Percentiles rank a stretch among this genome's conserved stretches.
Conservation (phyloP, 2,329 filamentous ascomycete species). For the Aspergillus neoniger region DNA sequence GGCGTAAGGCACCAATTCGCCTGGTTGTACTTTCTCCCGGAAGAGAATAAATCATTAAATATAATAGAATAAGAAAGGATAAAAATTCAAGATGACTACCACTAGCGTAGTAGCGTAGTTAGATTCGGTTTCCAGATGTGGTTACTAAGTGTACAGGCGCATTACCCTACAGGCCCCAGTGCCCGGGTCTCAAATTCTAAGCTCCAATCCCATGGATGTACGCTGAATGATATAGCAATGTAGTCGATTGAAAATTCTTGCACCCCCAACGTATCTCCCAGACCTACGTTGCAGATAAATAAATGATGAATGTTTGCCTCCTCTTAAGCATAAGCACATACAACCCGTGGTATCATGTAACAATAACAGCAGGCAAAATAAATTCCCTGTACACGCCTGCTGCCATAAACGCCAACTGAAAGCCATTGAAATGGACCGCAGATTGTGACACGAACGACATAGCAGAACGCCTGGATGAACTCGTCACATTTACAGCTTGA, state of each 20-base stretch:
- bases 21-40: too few relatives aligned
- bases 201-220: background rate
- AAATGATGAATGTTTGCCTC: background rate
- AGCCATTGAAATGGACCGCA: background rate
- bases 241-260: background rate
- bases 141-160: too few relatives aligned
- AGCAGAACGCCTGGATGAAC: background rate
- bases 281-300: background rate
- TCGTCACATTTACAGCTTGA: slow-evolving; percentile 36
- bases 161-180: background rate
- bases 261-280: background rate
- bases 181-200: background rate
- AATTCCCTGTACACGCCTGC: background rate
- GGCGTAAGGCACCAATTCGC: background rate
- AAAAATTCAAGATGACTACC: too few relatives aligned
- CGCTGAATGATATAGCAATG: background rate
- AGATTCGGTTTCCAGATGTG: too few relatives aligned
- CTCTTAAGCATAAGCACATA: background rate
- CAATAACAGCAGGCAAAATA: slow-evolving; percentile 19
- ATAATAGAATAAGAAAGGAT: too few relatives aligned
- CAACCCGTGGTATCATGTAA: slow-evolving; percentile 37
- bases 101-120: too few relatives aligned
- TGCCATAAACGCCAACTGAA: background rate
- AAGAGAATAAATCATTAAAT: too few relatives aligned
- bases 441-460: background rate